Evolutionary conservation across 2,329 filamentous ascomycete species (phyloP), one percentile per base, ranked within the genome.

Genomic region (Xylariales sp.): DNA sequence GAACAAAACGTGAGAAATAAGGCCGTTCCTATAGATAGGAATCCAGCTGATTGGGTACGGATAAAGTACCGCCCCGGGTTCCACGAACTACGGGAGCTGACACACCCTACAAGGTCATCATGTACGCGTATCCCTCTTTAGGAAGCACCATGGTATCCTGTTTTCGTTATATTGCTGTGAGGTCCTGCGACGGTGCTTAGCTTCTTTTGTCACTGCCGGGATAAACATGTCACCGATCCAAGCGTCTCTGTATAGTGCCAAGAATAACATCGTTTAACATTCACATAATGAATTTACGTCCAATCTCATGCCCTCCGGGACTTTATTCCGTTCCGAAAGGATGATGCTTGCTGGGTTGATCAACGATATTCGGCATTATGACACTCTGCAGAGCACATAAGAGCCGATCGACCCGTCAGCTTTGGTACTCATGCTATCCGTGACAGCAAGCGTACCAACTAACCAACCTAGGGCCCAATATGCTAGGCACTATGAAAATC

Each of bases 301-400:
- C 45, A 59, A 65, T 54, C 50, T 64, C 36, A 52, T 56, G 28
- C 34, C 36, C 16, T 64, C 64, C 60, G 60, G 64, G 18, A 30
- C 4, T 61, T 64, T 67, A 64, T 69, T 69, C 67, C 67, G 67
- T 69, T 69, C 67, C 67, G 67, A 67, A 63, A 69, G 34, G 18
- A 64, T 62, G 55, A 46, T 0, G 48, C 28, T 9, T 49, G 10
- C 45, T 49, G 28, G 57, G 53, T 1, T 18, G 28, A 32, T 41
- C 49, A 4, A 14, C 14, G 16, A 1, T 5, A 3, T 45, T 52
- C 46, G 45, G 49, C 46, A 61, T 34, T 60, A 53, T 48, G 5
- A 39, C 6, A 30, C 23, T 49, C 41, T 28, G 32, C 8, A 49
- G 46, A 48, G 39, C 18, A 54, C 67, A 67, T 67, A 67, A 69